Evolutionary conservation across 202 grass and related monocot genomes (phyloP).

Genomic region (Carex sylvatica): DNA sequence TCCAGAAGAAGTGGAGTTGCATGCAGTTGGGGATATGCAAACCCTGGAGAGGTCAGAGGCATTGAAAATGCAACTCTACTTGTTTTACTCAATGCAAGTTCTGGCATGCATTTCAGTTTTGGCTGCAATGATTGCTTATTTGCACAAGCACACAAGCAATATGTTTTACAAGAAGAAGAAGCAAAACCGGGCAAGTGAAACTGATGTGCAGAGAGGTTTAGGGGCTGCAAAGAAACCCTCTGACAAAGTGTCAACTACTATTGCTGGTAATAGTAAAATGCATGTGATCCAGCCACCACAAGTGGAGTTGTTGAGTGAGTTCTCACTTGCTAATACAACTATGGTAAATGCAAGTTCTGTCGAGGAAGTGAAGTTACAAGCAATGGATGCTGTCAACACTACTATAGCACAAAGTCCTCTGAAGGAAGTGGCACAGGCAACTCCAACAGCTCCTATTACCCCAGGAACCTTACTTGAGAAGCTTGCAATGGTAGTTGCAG

Average conservation of each 20-base stretch:
- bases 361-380: slow-evolving; percentile 14
- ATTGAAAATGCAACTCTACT: slow-evolving; percentile 30
- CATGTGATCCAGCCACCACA: slow-evolving; percentile 32
- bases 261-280: slow-evolving; percentile 11
- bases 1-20: slow-evolving; percentile 13
- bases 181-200: background rate
- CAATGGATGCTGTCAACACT: slow-evolving; percentile 3
- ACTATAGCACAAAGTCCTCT: slow-evolving; percentile 1
- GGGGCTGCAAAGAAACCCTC: background rate
- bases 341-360: slow-evolving; percentile 24
- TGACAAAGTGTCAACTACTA: background rate
- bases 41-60: background rate
- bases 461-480: background rate
- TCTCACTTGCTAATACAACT: slow-evolving; percentile 26
- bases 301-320: slow-evolving; percentile 58
- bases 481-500: background rate
- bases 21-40: slow-evolving; percentile 30
- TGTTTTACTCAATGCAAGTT: slow-evolving; percentile 33
- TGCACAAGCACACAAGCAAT: slow-evolving; percentile 33
- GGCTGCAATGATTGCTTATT: slow-evolving; percentile 29
- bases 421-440: slow-evolving; percentile 1
- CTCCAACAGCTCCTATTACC: background rate
- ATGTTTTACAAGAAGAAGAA: slow-evolving; percentile 4
- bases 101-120: slow-evolving; percentile 39
- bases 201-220: background rate